These are phyloP conservation scores for Favolaschia claudopus DNA, from an alignment of 768 basidiomycete species.

Conservation along the genomic window DNA sequence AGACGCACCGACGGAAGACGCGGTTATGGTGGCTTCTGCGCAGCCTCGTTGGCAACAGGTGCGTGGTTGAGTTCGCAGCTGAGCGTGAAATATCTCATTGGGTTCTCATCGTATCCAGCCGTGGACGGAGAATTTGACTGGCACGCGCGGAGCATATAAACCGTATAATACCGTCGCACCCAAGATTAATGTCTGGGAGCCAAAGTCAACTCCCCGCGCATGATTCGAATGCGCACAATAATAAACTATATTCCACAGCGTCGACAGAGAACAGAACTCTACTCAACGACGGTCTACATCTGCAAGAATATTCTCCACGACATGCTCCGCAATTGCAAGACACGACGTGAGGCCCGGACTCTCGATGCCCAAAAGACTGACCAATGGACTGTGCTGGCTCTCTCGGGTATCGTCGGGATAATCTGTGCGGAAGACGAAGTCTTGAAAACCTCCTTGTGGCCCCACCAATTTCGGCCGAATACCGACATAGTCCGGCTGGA, in stretches of 20 bases:
- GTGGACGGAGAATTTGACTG: conserved; percentile 89
- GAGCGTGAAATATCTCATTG: too few relatives aligned
- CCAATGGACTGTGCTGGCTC: conserved; percentile 57
- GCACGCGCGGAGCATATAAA: conserved; percentile 89
- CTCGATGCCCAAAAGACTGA: conserved; percentile 90
- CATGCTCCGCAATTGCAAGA: conserved; percentile 86
- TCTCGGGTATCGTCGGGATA: conserved; percentile 49
- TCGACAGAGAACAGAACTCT: conserved; percentile 1
- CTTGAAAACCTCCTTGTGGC: conserved; percentile 79
- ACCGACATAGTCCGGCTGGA: conserved; percentile 85
- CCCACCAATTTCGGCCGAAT: conserved; percentile 88
- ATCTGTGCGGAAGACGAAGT: conserved; percentile 79
- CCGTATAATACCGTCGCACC: conserved; percentile 87
- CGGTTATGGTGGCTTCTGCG: conserved; percentile 68
- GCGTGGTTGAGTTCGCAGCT: too few relatives aligned
- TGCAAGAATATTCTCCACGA: conserved; percentile 68
- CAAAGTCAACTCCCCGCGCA: conserved; percentile 65
- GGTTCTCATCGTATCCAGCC: conserved; percentile 61
- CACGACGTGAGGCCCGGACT: conserved; percentile 90
- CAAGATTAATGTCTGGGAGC: conserved; percentile 87
- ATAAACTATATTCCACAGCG: conserved; percentile 17
- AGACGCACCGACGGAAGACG: conserved; percentile 79
- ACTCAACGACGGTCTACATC: conserved; percentile 22
- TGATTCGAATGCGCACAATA: conserved; percentile 10
- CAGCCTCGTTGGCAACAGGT: conserved; percentile 88